Base-by-base conservation (phyloP, 2,329 filamentous ascomycete genomes). In the Talaromyces sp. region DNA sequence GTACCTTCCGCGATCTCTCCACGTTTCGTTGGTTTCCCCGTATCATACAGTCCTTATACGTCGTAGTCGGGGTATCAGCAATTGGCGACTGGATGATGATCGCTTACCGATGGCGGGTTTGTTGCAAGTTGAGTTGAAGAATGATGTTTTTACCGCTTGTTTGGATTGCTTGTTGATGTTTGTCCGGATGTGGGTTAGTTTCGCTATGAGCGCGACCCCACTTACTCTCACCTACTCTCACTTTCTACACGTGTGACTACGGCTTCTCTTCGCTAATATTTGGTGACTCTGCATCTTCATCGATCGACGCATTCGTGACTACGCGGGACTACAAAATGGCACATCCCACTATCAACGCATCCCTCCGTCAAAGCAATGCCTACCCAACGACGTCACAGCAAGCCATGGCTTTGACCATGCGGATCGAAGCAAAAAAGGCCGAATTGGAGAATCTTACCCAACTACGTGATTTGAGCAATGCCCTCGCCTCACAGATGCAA, bases 401-500 rank as follows among this genome's bases (percentile, higher is more conserved):
- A 68, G 84, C 84, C 7, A 83, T 84, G 1, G 78, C 80, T 33
- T 77, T 88, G n/a, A 77, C 84, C 58, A 79, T 83, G 39, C 84
- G 86, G 69, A 86, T 88, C 69, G 81, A 83, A 64, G 82, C 86
- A 67, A 88, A 88, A 76, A 85, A 83, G 68, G 78, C 81, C 39
- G 86, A 88, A 70, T 78, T 88, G 46, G 85, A 87, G 59, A 85
- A 83, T 66, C 77, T 88, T 62, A 82, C 82, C 64, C 84, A 88
- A 69, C 73, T 88, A 61, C 84, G 86, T 64, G 84, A 86, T 66
- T 76, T 88, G 59, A 87, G 84, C 68, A 83, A 78, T 46, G 82
- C 82, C n/a, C 76, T 88, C 33, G 85, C 86, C 35, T 79, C 80
- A 60, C 86, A 88, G 69, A 87, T 88, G 84, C 81, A 87, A 68